Percentiles rank a stretch among this genome's conserved stretches.
Conservation (phyloP, 495 filamentous ascomycete genomes). For the Podospora didyma region DNA sequence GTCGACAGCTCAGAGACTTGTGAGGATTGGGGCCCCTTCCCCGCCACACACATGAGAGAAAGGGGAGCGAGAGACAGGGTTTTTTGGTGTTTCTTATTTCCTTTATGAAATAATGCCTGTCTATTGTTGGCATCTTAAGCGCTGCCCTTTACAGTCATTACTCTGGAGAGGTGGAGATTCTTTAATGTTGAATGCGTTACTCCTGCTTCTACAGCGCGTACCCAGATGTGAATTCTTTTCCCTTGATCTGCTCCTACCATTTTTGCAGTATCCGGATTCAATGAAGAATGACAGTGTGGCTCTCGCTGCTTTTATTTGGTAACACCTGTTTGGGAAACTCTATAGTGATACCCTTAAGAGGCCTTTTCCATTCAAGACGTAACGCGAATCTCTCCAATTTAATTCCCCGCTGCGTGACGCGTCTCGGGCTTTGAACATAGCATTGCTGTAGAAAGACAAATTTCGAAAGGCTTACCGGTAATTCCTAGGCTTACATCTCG, state of each 20-base stretch:
- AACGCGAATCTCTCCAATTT: background rate
- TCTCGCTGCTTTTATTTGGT: background rate
- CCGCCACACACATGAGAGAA: background rate
- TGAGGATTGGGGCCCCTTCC: background rate
- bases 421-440: background rate
- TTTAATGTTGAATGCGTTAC: background rate
- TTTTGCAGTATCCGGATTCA: background rate
- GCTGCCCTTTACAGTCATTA: background rate
- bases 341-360: background rate
- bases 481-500: background rate
- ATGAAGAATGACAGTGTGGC: background rate
- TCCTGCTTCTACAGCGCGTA: background rate
- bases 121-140: background rate
- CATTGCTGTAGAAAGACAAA: background rate
- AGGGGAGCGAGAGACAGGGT: no score
- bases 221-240: background rate
- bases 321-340: background rate
- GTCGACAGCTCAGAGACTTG: background rate
- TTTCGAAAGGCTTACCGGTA: background rate
- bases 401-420: background rate
- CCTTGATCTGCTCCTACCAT: background rate
- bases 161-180: background rate
- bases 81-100: background rate
- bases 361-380: background rate
- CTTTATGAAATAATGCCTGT: background rate